phyloP scores from a whole-genome alignment of 2,329 filamentous ascomycete species.

The Pseudonectria buxi region DNA sequence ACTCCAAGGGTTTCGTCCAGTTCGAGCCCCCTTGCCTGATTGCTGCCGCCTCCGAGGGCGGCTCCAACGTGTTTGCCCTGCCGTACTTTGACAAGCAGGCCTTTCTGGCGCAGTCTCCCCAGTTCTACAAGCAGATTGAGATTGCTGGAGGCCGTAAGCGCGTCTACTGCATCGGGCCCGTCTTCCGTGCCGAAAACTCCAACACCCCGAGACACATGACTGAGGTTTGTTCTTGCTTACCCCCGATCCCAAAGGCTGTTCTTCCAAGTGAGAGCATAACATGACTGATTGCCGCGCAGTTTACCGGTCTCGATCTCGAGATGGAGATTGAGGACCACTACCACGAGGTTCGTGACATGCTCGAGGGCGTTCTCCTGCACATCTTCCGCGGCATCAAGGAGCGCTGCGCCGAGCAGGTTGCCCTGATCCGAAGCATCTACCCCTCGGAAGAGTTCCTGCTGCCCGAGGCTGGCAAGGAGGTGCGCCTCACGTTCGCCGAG shows the following conservation, averaged over 20 bases:
- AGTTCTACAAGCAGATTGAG: slow-evolving; percentile 84
- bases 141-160: slow-evolving; percentile 72
- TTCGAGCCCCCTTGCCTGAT: slow-evolving; percentile 89
- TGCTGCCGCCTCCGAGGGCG: slow-evolving; percentile 85
- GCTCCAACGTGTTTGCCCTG: slow-evolving; percentile 83
- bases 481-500: slow-evolving; percentile 71
- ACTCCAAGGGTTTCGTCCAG: slow-evolving; percentile 66
- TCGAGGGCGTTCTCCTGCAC: slow-evolving; percentile 68
- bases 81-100: slow-evolving; percentile 84
- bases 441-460: slow-evolving; percentile 72
- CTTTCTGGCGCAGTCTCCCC: slow-evolving; percentile 72
- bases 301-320: slow-evolving; percentile 82
- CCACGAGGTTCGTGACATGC: slow-evolving; percentile 63
- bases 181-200: slow-evolving; percentile 80
- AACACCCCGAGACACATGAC: slow-evolving; percentile 83
- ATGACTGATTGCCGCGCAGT: slow-evolving; percentile 35
- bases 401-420: slow-evolving; percentile 64
- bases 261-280: not conserved
- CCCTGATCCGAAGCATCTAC: slow-evolving; percentile 65
- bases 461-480: slow-evolving; percentile 65
- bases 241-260: too few species aligned
- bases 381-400: slow-evolving; percentile 71
- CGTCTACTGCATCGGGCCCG: slow-evolving; percentile 71
- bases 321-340: slow-evolving; percentile 81
- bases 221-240: slow-evolving; percentile 40